Conservation (phyloP, 2,329 filamentous ascomycete species). For the Hymenoscyphus infarciens region DNA sequence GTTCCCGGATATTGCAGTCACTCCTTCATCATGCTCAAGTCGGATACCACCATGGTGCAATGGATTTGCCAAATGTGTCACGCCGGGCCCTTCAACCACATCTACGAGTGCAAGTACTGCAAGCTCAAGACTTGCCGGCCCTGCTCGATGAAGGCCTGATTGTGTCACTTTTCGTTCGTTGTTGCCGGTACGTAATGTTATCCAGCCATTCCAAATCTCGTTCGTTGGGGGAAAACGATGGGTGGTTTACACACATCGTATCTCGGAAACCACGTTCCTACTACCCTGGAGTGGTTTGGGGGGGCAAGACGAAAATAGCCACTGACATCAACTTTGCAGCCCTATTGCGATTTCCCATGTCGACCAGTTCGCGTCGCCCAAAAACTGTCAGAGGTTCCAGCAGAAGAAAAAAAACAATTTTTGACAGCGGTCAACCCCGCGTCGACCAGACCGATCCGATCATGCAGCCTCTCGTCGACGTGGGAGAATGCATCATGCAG, state of each 20-base stretch:
- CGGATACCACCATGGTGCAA: conserved; percentile 60
- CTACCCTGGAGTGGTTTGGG: no score
- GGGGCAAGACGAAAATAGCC: background rate
- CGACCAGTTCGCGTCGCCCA: background rate
- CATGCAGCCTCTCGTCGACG: conserved; percentile 8
- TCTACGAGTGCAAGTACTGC: conserved; percentile 67
- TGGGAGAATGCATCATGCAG: conserved; percentile 8
- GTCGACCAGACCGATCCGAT: background rate
- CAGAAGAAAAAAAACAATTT: no score
- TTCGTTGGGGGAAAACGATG: background rate
- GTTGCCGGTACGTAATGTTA: conserved; percentile 6
- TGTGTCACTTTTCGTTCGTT: conserved; percentile 1
- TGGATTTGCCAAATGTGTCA: conserved; percentile 65
- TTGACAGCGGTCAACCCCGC: background rate
- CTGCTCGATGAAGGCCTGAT: conserved; percentile 41
- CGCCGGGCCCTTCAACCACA: conserved; percentile 63
- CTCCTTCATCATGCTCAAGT: conserved; percentile 63
- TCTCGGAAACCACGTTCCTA: background rate
- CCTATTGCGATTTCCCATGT: background rate
- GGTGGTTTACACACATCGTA: background rate
- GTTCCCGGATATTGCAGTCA: conserved; percentile 58
- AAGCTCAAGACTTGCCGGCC: conserved; percentile 61
- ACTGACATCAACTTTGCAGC: conserved; percentile 7
- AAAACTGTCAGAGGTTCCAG: no score
- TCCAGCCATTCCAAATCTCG: background rate